These are phyloP conservation scores for Talaromyces thailandensis DNA, from an alignment of 495 filamentous ascomycete genomes.

Conservation along the genomic window DNA sequence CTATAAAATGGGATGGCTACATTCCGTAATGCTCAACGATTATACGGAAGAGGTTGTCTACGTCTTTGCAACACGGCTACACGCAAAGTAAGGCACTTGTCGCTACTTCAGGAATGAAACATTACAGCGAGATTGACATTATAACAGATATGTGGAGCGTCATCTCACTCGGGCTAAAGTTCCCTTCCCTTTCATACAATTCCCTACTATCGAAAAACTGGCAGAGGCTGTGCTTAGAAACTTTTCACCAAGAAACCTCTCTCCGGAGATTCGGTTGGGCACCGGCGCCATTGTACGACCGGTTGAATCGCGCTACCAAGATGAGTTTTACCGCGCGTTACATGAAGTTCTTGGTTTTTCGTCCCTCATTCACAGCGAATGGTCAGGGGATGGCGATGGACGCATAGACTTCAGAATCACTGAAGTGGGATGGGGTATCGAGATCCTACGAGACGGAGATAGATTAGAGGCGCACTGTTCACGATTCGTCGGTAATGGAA, in stretches of 20 bases:
- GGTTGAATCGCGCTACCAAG: slow-evolving; percentile 9
- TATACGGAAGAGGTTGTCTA: no score
- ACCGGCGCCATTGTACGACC: background rate
- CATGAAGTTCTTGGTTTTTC: slow-evolving; percentile 7
- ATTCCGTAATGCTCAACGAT: no score
- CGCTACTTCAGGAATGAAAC: no score
- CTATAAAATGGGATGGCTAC: no score
- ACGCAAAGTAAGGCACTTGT: no score
- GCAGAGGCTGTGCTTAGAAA: background rate
- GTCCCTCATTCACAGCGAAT: slow-evolving; percentile 5
- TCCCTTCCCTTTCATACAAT: background rate
- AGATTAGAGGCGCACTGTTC: slow-evolving; percentile 4
- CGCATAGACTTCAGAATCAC: slow-evolving; percentile 10
- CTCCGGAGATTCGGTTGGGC: background rate
- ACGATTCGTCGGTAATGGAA: slow-evolving; percentile 7
- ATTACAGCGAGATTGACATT: no score
- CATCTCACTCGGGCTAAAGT: background rate
- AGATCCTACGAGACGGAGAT: slow-evolving; percentile 11
- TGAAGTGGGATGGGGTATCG: slow-evolving; percentile 9
- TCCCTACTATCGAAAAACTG: background rate
- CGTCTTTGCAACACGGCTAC: no score
- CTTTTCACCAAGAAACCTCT: slow-evolving; percentile 4
- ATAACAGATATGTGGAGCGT: no score
- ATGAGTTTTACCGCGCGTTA: slow-evolving; percentile 10
- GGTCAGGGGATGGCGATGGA: slow-evolving; percentile 8